Base-by-base conservation (phyloP, 495 filamentous ascomycete species). In the Jackrogersella multiformis region DNA sequence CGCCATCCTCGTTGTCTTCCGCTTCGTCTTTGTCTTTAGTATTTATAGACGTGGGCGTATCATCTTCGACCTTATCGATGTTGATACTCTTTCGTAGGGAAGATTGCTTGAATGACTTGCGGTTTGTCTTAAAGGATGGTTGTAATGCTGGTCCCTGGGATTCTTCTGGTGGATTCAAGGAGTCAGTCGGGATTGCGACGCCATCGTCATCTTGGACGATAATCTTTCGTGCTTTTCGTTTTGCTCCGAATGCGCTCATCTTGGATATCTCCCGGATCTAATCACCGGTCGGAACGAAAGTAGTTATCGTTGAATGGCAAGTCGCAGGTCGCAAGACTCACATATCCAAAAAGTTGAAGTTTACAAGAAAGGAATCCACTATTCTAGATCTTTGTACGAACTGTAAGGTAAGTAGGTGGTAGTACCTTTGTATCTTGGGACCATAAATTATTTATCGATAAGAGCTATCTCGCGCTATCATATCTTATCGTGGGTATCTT, bases 181-280 rank as follows among this genome's bases (percentile, higher is more conserved):
- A 56, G 21, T 69, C 55, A 24, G 53, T 30, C 42, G 48, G 57
- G 28, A 60, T 74, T 36, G 42, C 21, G 36, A 71, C 72, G 16
- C 87, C 85, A 9, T 90, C 86, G 45, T 90, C 87, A 35, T 90
- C 89, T 61, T 88, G 84, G 0, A 86, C 85, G 18, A 87, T 87
- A 65, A 96, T 88, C 74, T 90, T 90, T 58, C 90, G 87, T 21
- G 90, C 83, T 67, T 92, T 91, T 52, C 91, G 86, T 64, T 90
- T 88, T 28, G 87, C 84, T 5, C 80, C 82, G 66, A 92, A 91
- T 1, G 84, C 80, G 38, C 87, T 87, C 77, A 88, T 93, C 78
- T 88, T 90, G 39, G 7, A 28, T 42, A n/a, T 18, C 5, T 12
- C 5, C n/a, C 20, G 5, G 12, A 32, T 55, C 36, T 2, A 18